Evolutionary conservation across 2,329 filamentous ascomycete genomes (phyloP).

Genomic region (Myriosclerotinia duriaeana): DNA sequence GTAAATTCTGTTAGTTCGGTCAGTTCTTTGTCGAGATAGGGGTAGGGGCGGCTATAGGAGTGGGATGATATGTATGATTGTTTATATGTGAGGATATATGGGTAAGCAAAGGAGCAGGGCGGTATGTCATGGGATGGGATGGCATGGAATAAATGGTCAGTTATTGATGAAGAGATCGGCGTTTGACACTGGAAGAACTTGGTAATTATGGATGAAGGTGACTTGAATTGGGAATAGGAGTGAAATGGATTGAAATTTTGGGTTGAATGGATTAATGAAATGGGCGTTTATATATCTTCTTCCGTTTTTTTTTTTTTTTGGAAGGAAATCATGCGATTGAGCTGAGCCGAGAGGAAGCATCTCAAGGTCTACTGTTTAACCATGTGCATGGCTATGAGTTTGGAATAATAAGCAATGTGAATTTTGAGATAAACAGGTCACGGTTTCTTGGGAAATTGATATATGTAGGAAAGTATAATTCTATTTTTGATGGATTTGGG

Average conservation of each 20-base stretch:
- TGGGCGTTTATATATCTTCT: neutral
- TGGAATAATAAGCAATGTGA: too few species aligned
- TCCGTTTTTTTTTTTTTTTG: neutral
- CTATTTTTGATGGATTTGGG: too few species aligned
- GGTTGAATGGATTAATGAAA: neutral
- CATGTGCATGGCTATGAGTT: too few species aligned
- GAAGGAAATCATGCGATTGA: neutral
- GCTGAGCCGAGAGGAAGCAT: neutral
- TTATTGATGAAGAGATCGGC: neutral
- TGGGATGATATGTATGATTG: neutral
- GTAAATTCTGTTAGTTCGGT: conserved; percentile 6
- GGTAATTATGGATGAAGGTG: neutral
- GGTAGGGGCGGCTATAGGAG: neutral
- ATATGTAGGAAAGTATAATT: too few species aligned
- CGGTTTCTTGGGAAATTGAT: too few species aligned
- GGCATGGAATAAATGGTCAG: neutral
- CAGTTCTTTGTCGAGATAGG: conserved; percentile 5
- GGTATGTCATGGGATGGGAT: neutral
- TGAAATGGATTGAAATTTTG: neutral
- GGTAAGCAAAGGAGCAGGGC: neutral
- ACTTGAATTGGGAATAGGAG: neutral
- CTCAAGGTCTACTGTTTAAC: neutral
- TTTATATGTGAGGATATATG: neutral
- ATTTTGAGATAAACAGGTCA: too few species aligned
- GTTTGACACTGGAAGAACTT: neutral